Percentiles rank a stretch among this genome's conserved stretches.
Evolutionary conservation across 768 basidiomycete genomes (phyloP).

Genomic region (Termitomyces sp.): DNA sequence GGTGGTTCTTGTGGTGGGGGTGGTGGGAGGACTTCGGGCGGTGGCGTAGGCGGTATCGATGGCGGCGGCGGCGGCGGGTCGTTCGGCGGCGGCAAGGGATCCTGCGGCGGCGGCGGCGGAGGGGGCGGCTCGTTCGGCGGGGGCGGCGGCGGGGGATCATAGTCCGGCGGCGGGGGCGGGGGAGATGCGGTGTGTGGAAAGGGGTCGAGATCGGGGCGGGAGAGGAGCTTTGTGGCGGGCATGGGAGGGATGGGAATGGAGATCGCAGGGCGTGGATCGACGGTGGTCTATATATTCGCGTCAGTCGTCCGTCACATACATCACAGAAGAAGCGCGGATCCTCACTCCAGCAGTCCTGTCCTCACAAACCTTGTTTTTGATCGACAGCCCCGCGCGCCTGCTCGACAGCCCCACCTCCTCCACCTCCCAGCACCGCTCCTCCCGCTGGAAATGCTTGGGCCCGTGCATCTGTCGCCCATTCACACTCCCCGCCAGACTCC

Average conservation of each 20-base stretch:
- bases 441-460: no score
- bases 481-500: constrained; percentile 3
- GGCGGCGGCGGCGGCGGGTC: constrained; percentile 13
- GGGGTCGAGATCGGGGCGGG: constrained; percentile 22
- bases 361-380: constrained; percentile 40
- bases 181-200: constrained; percentile 22
- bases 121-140: constrained; percentile 27
- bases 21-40: no score
- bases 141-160: constrained; percentile 22
- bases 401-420: constrained; percentile 18
- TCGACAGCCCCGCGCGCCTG: constrained; percentile 32
- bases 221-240: constrained; percentile 15
- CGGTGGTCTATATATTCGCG: constrained; percentile 13
- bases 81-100: constrained; percentile 9
- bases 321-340: constrained; percentile 16
- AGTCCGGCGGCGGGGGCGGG: constrained; percentile 26
- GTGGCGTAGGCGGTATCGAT: constrained; percentile 23
- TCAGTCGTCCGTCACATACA: not conserved
- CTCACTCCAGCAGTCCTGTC: no score
- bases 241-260: constrained; percentile 22
- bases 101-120: constrained; percentile 26
- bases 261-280: constrained; percentile 22
- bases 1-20: constrained; percentile 21
- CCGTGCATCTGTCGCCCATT: not conserved
- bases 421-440: not conserved